phyloP scores from a whole-genome alignment of 2,329 filamentous ascomycete genomes.

The Colletotrichum sp. region DNA sequence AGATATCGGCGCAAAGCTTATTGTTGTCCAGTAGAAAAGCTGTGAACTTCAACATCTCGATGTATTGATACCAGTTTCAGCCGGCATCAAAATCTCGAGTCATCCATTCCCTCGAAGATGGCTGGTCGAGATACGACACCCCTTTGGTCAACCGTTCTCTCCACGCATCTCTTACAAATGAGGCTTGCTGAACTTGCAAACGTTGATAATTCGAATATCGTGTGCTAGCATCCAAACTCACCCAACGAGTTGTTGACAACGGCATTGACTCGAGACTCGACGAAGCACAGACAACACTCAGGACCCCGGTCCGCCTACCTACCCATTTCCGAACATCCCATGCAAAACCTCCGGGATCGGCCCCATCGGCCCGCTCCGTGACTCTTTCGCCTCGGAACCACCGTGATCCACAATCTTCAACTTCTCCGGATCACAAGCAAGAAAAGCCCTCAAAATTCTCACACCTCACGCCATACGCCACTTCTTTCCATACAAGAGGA shows the following conservation, averaged over 20 bases:
- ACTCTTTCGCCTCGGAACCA: neutral
- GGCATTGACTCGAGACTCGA: neutral
- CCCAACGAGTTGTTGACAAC: neutral
- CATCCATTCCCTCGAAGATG: no score
- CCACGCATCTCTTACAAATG: no score
- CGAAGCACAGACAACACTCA: neutral
- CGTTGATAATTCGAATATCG: neutral
- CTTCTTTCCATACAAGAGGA: neutral
- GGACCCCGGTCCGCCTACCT: neutral
- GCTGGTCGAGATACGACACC: neutral
- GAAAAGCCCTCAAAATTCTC: neutral
- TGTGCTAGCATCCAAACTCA: neutral
- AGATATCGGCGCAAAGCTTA: no score
- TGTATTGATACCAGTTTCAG: neutral
- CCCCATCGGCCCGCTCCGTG: conserved; percentile 2
- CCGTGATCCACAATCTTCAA: neutral
- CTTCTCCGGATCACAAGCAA: neutral
- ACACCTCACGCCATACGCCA: neutral
- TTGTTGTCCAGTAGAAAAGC: neutral
- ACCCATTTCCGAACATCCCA: neutral
- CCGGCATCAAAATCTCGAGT: no score
- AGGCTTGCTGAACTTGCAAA: neutral
- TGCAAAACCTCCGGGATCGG: conserved; percentile 9
- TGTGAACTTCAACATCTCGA: accelerated
- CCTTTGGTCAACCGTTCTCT: neutral